Base-by-base conservation (phyloP, 108 stramenopile species). In the Pseudonitzschia pungens region DNA sequence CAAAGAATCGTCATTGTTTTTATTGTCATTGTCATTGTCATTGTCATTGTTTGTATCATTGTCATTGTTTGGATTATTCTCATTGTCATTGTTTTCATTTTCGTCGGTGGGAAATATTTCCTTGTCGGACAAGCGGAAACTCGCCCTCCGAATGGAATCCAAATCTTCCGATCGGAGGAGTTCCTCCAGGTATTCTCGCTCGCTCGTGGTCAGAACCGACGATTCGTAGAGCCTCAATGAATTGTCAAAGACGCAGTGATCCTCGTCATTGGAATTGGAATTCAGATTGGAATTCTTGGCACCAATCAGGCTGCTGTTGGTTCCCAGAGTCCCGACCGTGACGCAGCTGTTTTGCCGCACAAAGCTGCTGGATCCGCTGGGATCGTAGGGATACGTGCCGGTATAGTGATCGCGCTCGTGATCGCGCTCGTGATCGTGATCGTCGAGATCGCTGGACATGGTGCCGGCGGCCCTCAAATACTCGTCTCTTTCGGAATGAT, bases 131-230 rank as follows among this genome's bases (percentile, higher is more conserved):
- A 81, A 41, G 14, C 76, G 54, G n/a, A 44, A 33, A 28, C 74
- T 73, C 42, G 81, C 81, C 21, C 29, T 32, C 28, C 64, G 60
- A 48, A 81, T 81, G n/a, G 75, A 72, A 6, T 76, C 67, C 7
- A 68, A 40, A 50, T 81, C 81, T 14, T 75, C 76, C 11, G 74
- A 72, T 69, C 69, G 51, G 8, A 81, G 67, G 18, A 81, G 60
- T 24, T 54, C 52, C 27, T 76, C 52, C 8, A 81, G 62, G 44
- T 71, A 81, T 5, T 27, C 44, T 28, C 65, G n/a, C 54, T 81
- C 81, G 33, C 60, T 68, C 29, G 66, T 28, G 1, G 81, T 81
- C 21, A 81, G 65, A 27, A 36, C 27, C 10, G 70, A 60, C 9
- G 69, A 56, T 67, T 50, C 43, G n/a, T n/a, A n/a, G n/a, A n/a